phyloP scores from a whole-genome alignment of 495 filamentous ascomycete species.

The Neurospora sp. region DNA sequence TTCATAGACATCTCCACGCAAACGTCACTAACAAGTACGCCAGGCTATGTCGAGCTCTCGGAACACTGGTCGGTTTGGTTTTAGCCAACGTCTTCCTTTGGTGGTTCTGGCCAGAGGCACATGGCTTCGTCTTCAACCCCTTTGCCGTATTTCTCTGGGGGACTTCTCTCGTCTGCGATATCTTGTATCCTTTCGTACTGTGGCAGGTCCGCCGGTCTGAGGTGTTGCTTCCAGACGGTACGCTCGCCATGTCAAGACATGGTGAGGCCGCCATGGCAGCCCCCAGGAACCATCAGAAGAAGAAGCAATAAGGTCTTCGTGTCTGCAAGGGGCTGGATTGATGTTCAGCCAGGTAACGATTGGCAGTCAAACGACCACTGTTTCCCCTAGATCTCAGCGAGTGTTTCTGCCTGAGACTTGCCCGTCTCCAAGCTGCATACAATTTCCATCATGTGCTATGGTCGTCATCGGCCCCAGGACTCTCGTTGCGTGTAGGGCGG shows the following conservation, averaged over 20 bases:
- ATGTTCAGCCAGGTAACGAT: neutral
- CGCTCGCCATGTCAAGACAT: neutral
- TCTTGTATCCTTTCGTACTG: slow-evolving; percentile 29
- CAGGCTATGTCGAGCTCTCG: slow-evolving; percentile 27
- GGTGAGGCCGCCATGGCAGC: neutral
- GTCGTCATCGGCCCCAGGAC: neutral
- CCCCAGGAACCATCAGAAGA: neutral
- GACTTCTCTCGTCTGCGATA: slow-evolving; percentile 23
- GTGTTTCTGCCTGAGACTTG: neutral
- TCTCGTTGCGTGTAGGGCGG: neutral
- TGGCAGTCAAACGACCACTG: neutral
- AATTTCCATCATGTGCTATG: neutral
- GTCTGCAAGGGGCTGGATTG: neutral
- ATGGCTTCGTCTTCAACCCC: slow-evolving; percentile 26
- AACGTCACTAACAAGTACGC: neutral
- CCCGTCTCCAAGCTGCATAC: neutral
- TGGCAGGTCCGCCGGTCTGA: slow-evolving; percentile 22
- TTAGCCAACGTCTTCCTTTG: slow-evolving; percentile 22
- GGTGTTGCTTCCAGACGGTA: slow-evolving; percentile 22
- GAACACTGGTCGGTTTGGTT: slow-evolving; percentile 25
- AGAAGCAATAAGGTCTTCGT: neutral
- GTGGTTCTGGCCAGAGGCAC: slow-evolving; percentile 33
- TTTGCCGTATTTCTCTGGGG: slow-evolving; percentile 26
- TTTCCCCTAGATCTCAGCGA: neutral
- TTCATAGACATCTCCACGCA: neutral